phyloP scores from a whole-genome alignment of 2,329 filamentous ascomycete genomes.

The Madurella mycetomatis region DNA sequence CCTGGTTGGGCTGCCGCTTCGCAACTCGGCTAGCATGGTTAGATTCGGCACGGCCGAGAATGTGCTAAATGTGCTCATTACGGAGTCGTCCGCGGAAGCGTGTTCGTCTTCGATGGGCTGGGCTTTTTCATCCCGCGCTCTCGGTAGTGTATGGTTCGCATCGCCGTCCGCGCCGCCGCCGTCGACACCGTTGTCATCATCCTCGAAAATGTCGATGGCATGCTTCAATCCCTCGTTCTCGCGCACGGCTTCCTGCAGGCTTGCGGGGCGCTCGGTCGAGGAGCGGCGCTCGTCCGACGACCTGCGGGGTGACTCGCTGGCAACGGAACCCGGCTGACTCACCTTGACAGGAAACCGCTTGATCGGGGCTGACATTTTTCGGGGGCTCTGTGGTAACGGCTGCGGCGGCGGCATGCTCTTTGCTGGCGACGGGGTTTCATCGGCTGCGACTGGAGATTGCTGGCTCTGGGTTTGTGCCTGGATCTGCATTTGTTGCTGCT shows the following conservation, averaged over 20 bases:
- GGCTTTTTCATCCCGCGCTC: conserved; percentile 10
- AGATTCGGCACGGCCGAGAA: conserved; percentile 88
- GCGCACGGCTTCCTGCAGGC: conserved; percentile 49
- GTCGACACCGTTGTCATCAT: conserved; percentile 37
- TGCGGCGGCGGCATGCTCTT: conserved; percentile 31
- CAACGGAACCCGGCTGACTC: conserved; percentile 30
- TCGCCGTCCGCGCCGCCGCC: conserved; percentile 25
- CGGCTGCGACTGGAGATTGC: conserved; percentile 20
- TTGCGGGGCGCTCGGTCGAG: conserved; percentile 37
- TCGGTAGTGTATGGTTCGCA: conserved; percentile 17
- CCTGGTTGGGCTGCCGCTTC: conserved; percentile 59
- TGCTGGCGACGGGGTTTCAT: conserved; percentile 23
- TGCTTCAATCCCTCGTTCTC: conserved; percentile 54
- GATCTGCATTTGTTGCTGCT: conserved; percentile 19
- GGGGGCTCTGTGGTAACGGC: conserved; percentile 40
- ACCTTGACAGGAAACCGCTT: conserved; percentile 60
- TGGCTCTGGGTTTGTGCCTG: conserved; percentile 23
- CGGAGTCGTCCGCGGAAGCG: conserved; percentile 62
- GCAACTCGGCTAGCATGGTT: conserved; percentile 72
- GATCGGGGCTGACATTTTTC: conserved; percentile 43
- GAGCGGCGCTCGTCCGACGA: conserved; percentile 12
- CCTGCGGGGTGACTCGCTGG: conserved; percentile 18
- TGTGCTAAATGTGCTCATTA: conserved; percentile 78
- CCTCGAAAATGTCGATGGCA: conserved; percentile 61
- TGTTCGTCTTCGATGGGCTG: conserved; percentile 29